These are phyloP conservation scores for Hypomyces perniciosus DNA, from an alignment of 2,329 filamentous ascomycete genomes.

Conservation along the genomic window DNA sequence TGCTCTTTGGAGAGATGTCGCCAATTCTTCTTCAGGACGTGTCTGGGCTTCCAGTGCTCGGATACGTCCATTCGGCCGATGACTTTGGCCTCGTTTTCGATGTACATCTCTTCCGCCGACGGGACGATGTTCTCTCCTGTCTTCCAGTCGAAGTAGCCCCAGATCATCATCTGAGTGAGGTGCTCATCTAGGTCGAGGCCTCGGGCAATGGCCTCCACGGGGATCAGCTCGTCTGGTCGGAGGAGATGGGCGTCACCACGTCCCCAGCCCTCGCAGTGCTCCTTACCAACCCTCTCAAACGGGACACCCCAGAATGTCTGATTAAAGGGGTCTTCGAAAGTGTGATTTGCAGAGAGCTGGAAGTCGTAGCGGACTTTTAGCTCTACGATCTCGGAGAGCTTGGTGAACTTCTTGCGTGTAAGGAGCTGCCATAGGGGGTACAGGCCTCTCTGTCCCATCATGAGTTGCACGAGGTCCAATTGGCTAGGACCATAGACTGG, in stretches of 20 bases:
- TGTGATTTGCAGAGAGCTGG: conserved; percentile 26
- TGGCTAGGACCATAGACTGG: conserved; percentile 50
- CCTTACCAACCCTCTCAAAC: conserved; percentile 43
- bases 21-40: conserved; percentile 42
- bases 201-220: conserved; percentile 49
- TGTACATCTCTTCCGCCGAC: conserved; percentile 44
- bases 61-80: conserved; percentile 27
- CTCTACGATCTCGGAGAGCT: conserved; percentile 45
- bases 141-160: conserved; percentile 53
- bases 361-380: conserved; percentile 55
- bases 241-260: conserved; percentile 39
- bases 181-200: conserved; percentile 47
- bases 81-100: conserved; percentile 40
- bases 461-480: conserved; percentile 46
- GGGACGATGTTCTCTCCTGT: conserved; percentile 48
- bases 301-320: conserved; percentile 46
- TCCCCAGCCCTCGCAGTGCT: conserved; percentile 54
- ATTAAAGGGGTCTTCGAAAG: conserved; percentile 14
- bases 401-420: conserved; percentile 46
- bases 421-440: conserved; percentile 55
- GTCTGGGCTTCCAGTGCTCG: conserved; percentile 38
- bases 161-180: conserved; percentile 53
- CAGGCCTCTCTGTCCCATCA: conserved; percentile 54
- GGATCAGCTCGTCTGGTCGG: conserved; percentile 53
- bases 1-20: conserved; percentile 29